A percentile compares a stretch with the other conserved stretches of the same genome.
These are phyloP conservation scores for Tylopilus balloui DNA, from an alignment of 768 basidiomycete genomes.

Conservation along the genomic window DNA sequence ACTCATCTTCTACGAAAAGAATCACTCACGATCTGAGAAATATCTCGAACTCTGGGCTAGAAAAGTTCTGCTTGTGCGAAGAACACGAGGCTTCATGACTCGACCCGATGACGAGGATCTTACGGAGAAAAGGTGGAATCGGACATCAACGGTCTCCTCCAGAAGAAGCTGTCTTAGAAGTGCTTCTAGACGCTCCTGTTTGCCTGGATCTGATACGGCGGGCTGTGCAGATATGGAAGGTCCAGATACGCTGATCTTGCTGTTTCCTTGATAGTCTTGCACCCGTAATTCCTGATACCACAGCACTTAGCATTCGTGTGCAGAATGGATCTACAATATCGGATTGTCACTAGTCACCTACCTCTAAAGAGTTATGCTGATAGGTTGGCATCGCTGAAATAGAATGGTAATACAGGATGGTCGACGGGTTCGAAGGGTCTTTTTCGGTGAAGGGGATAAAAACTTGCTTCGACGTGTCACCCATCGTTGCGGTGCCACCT, in stretches of 20 bases:
- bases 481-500: too few relatives aligned
- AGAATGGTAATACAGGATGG: too few relatives aligned
- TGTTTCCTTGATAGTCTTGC: conserved; percentile 72
- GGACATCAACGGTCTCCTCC: conserved; percentile 27
- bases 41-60: conserved; percentile 24
- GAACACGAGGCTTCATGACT: conserved; percentile 17
- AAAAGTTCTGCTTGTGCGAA: conserved; percentile 30
- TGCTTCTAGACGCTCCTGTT: conserved; percentile 15
- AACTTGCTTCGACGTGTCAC: too few relatives aligned
- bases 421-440: too few relatives aligned
- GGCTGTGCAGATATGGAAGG: too few relatives aligned
- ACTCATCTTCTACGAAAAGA: accelerated
- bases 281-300: conserved; percentile 59
- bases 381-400: conserved; percentile 82
- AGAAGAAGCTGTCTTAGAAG: conserved; percentile 25
- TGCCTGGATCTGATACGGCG: not conserved
- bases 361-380: conserved; percentile 71
- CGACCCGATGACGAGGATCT: not conserved
- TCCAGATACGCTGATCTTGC: conserved; percentile 37
- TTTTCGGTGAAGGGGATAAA: too few relatives aligned
- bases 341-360: too few relatives aligned
- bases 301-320: not conserved
- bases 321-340: not conserved
- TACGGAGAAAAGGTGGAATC: conserved; percentile 29
- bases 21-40: conserved; percentile 22